These are phyloP conservation scores for Hanseniaspora lachancei DNA, from an alignment of 805 yeast species.

Conservation along the genomic window DNA sequence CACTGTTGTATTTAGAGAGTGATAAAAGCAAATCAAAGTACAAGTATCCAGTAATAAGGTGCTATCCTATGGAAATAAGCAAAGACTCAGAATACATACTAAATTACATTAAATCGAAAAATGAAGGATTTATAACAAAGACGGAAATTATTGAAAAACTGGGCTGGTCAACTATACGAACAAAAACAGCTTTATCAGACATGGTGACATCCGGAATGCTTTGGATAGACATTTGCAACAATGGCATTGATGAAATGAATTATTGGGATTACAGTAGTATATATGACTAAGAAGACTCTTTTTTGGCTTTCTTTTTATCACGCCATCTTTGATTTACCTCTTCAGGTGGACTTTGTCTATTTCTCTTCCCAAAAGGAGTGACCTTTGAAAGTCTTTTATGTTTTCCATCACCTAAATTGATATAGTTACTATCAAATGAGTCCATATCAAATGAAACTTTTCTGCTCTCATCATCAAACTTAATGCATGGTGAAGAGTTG, in stretches of 20 bases:
- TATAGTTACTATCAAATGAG: conserved; percentile 20
- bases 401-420: conserved; percentile 67
- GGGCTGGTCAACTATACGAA: conserved; percentile 55
- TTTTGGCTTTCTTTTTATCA: conserved; percentile 28
- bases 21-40: background rate
- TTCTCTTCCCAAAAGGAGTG: conserved; percentile 44
- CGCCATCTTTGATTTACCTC: conserved; percentile 52
- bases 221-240: conserved; percentile 54
- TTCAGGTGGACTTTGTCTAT: conserved; percentile 51
- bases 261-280: conserved; percentile 42
- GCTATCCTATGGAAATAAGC: conserved; percentile 11
- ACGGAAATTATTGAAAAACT: conserved; percentile 14
- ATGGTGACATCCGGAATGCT: conserved; percentile 71
- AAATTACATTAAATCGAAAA: background rate
- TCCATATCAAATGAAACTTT: conserved; percentile 18
- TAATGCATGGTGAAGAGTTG: background rate
- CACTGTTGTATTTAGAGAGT: background rate
- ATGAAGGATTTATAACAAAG: background rate
- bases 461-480: conserved; percentile 1
- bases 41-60: background rate
- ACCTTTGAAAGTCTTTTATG: conserved; percentile 50
- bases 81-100: conserved; percentile 3
- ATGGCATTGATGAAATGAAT: conserved; percentile 25
- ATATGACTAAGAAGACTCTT: background rate
- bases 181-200: conserved; percentile 53